Conservation (phyloP, 805 yeast species). For the Ogataea siamensis region DNA sequence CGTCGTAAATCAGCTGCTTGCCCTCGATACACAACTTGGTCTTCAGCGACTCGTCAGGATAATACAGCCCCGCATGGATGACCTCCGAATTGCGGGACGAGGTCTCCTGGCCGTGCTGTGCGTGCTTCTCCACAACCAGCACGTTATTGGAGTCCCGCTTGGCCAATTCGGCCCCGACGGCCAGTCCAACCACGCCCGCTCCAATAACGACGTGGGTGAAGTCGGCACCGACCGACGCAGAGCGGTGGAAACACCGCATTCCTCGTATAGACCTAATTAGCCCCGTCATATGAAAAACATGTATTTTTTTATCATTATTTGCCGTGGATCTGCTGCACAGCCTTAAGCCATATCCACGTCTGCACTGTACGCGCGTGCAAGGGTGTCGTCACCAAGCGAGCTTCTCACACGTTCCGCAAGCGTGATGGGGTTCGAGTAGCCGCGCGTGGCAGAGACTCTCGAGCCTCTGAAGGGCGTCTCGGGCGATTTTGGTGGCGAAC, state of each 20-base stretch:
- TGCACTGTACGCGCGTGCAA: constrained; percentile 18
- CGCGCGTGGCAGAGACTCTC: constrained; percentile 28
- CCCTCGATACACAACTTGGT: constrained; percentile 74
- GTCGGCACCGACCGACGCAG: constrained; percentile 2
- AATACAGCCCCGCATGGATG: constrained; percentile 86
- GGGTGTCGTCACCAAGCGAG: constrained; percentile 25
- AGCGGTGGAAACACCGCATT: constrained; percentile 5
- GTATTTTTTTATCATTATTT: too few species aligned
- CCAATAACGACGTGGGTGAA: constrained; percentile 50
- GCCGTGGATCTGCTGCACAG: too few species aligned
- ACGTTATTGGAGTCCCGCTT: constrained; percentile 46
- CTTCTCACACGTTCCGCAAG: constrained; percentile 27
- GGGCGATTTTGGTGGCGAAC: background rate
- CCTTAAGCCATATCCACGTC: constrained; percentile 14
- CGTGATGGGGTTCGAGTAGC: constrained; percentile 30
- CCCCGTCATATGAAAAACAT: background rate
- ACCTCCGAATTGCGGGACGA: constrained; percentile 92
- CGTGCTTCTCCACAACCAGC: constrained; percentile 66
- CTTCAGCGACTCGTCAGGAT: constrained; percentile 67
- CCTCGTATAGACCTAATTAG: background rate
- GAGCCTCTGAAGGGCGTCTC: constrained; percentile 6
- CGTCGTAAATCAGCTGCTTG: constrained; percentile 61
- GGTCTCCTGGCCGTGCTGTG: constrained; percentile 70
- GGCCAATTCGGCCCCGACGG: constrained; percentile 71
- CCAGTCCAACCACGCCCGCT: constrained; percentile 82